These are phyloP conservation scores for Myriosclerotinia duriaeana DNA, from an alignment of 2,329 filamentous ascomycete species.

Conservation along the genomic window DNA sequence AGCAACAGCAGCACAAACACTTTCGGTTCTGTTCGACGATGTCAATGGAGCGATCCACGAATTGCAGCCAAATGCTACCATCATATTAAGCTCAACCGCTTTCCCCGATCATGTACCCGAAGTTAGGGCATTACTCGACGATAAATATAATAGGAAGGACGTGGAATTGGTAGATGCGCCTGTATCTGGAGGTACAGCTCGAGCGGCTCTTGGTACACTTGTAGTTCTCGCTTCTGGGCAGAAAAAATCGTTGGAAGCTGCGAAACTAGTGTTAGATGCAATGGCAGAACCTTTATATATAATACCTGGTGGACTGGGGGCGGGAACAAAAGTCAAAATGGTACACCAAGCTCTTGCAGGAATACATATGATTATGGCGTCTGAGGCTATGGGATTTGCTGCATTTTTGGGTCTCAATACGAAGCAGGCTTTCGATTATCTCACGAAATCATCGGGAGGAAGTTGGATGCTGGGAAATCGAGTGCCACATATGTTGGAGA, in stretches of 20 bases:
- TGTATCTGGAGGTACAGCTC: constrained; percentile 67
- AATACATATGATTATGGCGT: constrained; percentile 60
- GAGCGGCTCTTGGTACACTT: constrained; percentile 69
- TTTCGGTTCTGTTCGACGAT: constrained; percentile 62
- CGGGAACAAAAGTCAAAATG: constrained; percentile 62
- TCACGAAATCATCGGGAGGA: constrained; percentile 28
- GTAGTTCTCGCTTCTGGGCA: constrained; percentile 72
- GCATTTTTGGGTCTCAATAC: constrained; percentile 54
- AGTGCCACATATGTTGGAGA: constrained; percentile 53
- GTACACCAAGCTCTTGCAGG: constrained; percentile 48
- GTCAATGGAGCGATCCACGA: constrained; percentile 51
- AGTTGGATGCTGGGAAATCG: constrained; percentile 59
- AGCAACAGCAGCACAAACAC: constrained; percentile 67
- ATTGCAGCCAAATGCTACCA: constrained; percentile 55
- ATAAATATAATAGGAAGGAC: constrained; percentile 58
- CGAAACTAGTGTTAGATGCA: constrained; percentile 29
- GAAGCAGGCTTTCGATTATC: constrained; percentile 43
- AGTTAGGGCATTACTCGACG: constrained; percentile 56
- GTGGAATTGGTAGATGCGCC: constrained; percentile 69
- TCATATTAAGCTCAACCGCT: constrained; percentile 69
- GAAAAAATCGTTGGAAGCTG: constrained; percentile 38
- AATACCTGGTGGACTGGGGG: constrained; percentile 59
- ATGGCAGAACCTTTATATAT: constrained; percentile 59
- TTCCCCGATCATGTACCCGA: constrained; percentile 63
- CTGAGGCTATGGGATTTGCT: constrained; percentile 61